Evolutionary conservation across 371 early-diverging fungal species (phyloP).

Genomic region (Phascolomyces articulosus): DNA sequence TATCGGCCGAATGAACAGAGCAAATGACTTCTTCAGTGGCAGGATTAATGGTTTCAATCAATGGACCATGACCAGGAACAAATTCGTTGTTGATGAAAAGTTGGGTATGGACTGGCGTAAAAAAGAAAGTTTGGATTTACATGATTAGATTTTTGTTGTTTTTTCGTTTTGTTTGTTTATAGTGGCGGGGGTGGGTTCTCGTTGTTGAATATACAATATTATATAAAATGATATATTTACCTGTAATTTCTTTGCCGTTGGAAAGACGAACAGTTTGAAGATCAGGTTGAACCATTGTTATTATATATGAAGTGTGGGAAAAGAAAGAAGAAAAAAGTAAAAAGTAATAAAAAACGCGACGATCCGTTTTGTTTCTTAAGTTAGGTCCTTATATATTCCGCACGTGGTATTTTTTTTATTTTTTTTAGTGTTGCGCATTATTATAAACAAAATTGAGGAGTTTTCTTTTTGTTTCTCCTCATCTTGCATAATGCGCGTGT

Average conservation of each 20-base stretch:
- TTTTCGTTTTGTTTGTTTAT: background rate
- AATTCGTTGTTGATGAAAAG: conserved; percentile 81
- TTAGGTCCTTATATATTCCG: too few species aligned
- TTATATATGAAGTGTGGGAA: background rate
- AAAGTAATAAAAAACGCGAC: background rate
- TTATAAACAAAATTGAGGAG: too few species aligned
- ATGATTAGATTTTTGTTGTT: background rate
- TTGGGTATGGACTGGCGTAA: conserved; percentile 42
- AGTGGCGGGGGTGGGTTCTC: background rate
- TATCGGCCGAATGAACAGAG: conserved; percentile 70
- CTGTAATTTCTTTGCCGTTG: conserved; percentile 22
- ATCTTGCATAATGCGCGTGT: too few species aligned
- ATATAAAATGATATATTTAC: too few species aligned
- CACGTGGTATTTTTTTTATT: too few species aligned
- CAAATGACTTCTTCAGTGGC: conserved; percentile 75
- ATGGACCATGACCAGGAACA: conserved; percentile 63
- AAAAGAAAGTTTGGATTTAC: background rate
- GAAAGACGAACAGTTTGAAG: conserved; percentile 28
- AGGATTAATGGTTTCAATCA: conserved; percentile 67
- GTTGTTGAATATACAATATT: too few species aligned
- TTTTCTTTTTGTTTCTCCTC: too few species aligned
- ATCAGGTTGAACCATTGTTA: conserved; percentile 15
- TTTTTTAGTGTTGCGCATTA: too few species aligned
- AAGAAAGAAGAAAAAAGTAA: background rate
- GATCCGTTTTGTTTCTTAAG: too few species aligned